Evolutionary conservation across 2,329 filamentous ascomycete species (phyloP), one percentile per base, ranked within the genome.

Genomic region (Colletotrichum navitas): DNA sequence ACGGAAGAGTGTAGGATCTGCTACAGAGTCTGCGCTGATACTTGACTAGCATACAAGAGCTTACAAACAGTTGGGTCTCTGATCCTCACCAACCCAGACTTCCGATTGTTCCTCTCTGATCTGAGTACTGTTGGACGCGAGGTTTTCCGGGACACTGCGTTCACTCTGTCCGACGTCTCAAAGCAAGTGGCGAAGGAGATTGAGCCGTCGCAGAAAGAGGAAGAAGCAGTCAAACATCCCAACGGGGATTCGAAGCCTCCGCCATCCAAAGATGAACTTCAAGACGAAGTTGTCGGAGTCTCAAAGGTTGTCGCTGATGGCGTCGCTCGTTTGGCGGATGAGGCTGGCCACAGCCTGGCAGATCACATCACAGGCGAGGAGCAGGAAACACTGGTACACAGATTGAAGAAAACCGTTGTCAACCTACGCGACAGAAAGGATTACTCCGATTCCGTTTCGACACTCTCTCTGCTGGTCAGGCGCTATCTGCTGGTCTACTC

Each of bases 61-160:
- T 83, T 97, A 59, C 92, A 91, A 69, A 97, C 94, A 0, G 90
- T 98, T 0, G 92, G 93, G 39, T 93, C 92, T 3, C 85, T 98
- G n/a, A 87, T 98, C 0, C 84, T 98, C 54, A 94, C 93, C 18
- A 98, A 98, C 79, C 91, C 92, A 0, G 94, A 98, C 77, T 98
- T 98, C 80, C 91, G 95, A 49, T 86, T 95, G 8, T 94, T 98
- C 76, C 84, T 98, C 55, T 89, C 91, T 14, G 95, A 98, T 77
- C 82, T 97, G 51, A 90, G 91, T 56, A 91, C 91, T 0, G 88
- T 98, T 58, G 93, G 92, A 16, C 90, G 93, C 52, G 92, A 97
- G 78, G 91, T 98, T 0, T 94, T 98, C 79, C 91, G 90, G 63
- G 95, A 98, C 76, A 94, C 94, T 3, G 94, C 94, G 0, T 91